Conservation (phyloP, 176 grass and related monocot species). For the Lolium rigidum region DNA sequence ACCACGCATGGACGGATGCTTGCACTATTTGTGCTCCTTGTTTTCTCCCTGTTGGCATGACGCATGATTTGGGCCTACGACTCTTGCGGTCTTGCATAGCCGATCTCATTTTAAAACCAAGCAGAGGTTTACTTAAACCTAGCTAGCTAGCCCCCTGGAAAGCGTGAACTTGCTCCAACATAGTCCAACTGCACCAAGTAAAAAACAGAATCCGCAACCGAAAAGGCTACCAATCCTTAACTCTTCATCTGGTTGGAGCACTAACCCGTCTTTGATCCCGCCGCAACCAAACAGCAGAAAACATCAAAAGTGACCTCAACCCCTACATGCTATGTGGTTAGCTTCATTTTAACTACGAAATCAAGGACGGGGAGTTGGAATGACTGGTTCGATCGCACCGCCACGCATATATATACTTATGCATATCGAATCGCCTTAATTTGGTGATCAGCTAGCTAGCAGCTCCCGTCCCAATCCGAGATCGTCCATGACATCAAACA, state of each 20-base stretch:
- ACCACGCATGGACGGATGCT: slow-evolving; percentile 25
- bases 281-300: slow-evolving; percentile 58
- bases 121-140: slow-evolving; percentile 43
- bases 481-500: slow-evolving; percentile 58
- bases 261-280: slow-evolving; percentile 24
- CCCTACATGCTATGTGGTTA: slow-evolving; percentile 24
- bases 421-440: background rate
- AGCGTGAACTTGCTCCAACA: slow-evolving; percentile 52
- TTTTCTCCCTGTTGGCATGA: slow-evolving; percentile 30
- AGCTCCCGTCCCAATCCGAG: slow-evolving; percentile 54
- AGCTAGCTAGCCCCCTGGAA: slow-evolving; percentile 7
- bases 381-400: background rate
- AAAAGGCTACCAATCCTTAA: slow-evolving; percentile 35
- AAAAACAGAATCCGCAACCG: slow-evolving; percentile 52
- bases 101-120: slow-evolving; percentile 47
- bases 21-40: slow-evolving; percentile 37
- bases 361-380: background rate
- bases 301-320: slow-evolving; percentile 51
- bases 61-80: slow-evolving; percentile 44
- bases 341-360: slow-evolving; percentile 1
- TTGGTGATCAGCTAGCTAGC: background rate
- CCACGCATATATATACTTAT: no score
- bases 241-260: slow-evolving; percentile 52
- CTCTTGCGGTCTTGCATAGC: slow-evolving; percentile 12
- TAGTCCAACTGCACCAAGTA: slow-evolving; percentile 37